These are phyloP conservation scores for Pseudomonodictys pantanalensis DNA, from an alignment of 495 filamentous ascomycete genomes.

Conservation along the genomic window DNA sequence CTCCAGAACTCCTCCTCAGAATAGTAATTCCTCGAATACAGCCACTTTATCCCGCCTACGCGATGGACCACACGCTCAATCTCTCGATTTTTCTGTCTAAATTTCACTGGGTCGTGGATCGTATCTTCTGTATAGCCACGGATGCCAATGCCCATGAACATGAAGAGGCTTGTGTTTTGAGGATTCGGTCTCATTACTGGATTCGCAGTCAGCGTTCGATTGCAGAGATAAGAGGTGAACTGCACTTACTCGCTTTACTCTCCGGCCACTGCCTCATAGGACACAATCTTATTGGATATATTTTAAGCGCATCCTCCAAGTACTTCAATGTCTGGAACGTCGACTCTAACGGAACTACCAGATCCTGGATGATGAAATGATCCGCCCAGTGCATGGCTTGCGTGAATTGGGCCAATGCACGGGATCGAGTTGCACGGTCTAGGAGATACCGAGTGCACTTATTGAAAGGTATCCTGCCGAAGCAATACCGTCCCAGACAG, in stretches of 20 bases:
- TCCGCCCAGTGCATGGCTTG: slow-evolving; percentile 49
- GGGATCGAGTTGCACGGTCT: neutral
- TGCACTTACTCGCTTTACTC: neutral
- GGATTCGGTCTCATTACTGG: slow-evolving; percentile 11
- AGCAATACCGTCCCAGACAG: slow-evolving; percentile 55
- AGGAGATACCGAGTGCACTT: slow-evolving; percentile 51
- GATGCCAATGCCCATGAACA: slow-evolving; percentile 58
- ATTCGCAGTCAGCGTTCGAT: neutral
- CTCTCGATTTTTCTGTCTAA: slow-evolving; percentile 58
- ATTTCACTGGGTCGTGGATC: slow-evolving; percentile 33
- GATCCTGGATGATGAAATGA: slow-evolving; percentile 56
- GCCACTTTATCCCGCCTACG: slow-evolving; percentile 63
- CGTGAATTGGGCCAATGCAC: slow-evolving; percentile 41
- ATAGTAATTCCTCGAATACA: slow-evolving; percentile 58
- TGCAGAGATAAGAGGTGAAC: slow-evolving; percentile 30
- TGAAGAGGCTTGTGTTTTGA: slow-evolving; percentile 34
- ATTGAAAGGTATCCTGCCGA: slow-evolving; percentile 51
- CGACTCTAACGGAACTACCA: slow-evolving; percentile 49
- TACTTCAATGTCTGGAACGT: slow-evolving; percentile 49
- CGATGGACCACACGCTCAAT: slow-evolving; percentile 62
- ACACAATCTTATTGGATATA: slow-evolving; percentile 60
- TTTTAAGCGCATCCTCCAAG: slow-evolving; percentile 42
- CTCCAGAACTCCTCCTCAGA: slow-evolving; percentile 55
- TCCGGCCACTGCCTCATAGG: slow-evolving; percentile 36
- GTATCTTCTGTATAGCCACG: slow-evolving; percentile 45